Evolutionary conservation across 2,329 filamentous ascomycete genomes (phyloP).

Genomic region (Aspergillus neotritici): DNA sequence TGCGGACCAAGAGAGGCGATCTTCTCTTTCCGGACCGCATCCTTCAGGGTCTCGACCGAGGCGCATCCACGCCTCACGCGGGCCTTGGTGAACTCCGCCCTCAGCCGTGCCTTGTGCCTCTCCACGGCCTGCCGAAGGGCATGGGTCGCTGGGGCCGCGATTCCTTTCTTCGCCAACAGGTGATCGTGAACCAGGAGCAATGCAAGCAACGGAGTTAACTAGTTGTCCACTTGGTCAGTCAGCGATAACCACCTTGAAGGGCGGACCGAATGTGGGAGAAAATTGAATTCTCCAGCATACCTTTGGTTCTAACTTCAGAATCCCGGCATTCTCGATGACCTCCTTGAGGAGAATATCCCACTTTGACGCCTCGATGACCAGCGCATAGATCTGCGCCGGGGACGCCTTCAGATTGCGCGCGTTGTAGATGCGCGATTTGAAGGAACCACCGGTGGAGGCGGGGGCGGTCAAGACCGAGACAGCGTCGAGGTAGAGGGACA

Average conservation of each 20-base stretch:
- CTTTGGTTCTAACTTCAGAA: slow-evolving; percentile 78
- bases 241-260: slow-evolving; percentile 16
- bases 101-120: slow-evolving; percentile 73
- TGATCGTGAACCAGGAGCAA: slow-evolving; percentile 83
- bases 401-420: slow-evolving; percentile 70
- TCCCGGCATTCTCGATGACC: slow-evolving; percentile 73
- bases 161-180: slow-evolving; percentile 71
- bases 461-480: slow-evolving; percentile 64
- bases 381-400: slow-evolving; percentile 76
- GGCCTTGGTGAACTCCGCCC: slow-evolving; percentile 74
- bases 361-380: slow-evolving; percentile 82
- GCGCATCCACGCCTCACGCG: slow-evolving; percentile 66
- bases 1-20: slow-evolving; percentile 40
- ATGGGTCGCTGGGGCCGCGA: slow-evolving; percentile 74
- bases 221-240: slow-evolving; percentile 34
- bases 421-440: slow-evolving; percentile 78
- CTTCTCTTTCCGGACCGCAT: slow-evolving; percentile 30
- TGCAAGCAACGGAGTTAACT: slow-evolving; percentile 76
- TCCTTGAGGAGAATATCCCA: slow-evolving; percentile 84
- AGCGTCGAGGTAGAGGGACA: slow-evolving; percentile 95
- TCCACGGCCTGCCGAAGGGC: slow-evolving; percentile 70
- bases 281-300: too few species aligned
- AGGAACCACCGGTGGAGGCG: slow-evolving; percentile 65
- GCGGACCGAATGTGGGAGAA: neutral
- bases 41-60: slow-evolving; percentile 59